Evolutionary conservation across 2,329 filamentous ascomycete species (phyloP).

Genomic region (Penicillium glabrum): DNA sequence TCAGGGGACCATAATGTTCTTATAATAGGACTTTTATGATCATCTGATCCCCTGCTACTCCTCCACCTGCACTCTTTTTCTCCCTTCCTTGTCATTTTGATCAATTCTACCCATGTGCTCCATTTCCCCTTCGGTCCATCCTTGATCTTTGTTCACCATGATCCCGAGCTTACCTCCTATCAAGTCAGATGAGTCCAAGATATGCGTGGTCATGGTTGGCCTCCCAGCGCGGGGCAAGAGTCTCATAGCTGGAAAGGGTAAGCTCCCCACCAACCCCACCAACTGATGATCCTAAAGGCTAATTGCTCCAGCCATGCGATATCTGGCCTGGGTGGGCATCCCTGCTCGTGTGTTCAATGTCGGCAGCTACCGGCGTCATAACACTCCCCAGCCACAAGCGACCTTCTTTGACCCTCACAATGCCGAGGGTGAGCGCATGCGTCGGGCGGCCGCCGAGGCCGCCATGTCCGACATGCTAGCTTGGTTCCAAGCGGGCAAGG

Average conservation of each 20-base stretch:
- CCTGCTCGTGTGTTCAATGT: slow-evolving; percentile 96
- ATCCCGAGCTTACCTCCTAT: slow-evolving; percentile 51
- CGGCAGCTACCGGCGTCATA: slow-evolving; percentile 86
- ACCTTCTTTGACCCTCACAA: slow-evolving; percentile 96
- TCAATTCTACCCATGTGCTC: neutral
- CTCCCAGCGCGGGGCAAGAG: slow-evolving; percentile 94
- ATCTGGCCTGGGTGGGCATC: slow-evolving; percentile 95
- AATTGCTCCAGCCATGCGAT: slow-evolving; percentile 69
- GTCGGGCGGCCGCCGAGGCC: slow-evolving; percentile 84
- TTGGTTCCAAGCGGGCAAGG: slow-evolving; percentile 78
- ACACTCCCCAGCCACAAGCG: slow-evolving; percentile 85
- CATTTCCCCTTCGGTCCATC: neutral
- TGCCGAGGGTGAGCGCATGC: slow-evolving; percentile 82
- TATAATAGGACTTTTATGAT: neutral
- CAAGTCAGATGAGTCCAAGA: slow-evolving; percentile 91
- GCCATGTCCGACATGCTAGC: slow-evolving; percentile 90
- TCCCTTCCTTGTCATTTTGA: neutral
- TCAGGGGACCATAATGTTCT: neutral
- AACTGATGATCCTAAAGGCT: neutral
- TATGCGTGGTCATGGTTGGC: slow-evolving; percentile 99
- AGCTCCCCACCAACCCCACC: slow-evolving; percentile 23
- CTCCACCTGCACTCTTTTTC: neutral
- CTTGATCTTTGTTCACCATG: neutral
- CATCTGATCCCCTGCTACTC: neutral
- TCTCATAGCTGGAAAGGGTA: slow-evolving; percentile 96